Base-by-base conservation (phyloP, 73 alveolate species). In the Blepharisma japonicum region DNA sequence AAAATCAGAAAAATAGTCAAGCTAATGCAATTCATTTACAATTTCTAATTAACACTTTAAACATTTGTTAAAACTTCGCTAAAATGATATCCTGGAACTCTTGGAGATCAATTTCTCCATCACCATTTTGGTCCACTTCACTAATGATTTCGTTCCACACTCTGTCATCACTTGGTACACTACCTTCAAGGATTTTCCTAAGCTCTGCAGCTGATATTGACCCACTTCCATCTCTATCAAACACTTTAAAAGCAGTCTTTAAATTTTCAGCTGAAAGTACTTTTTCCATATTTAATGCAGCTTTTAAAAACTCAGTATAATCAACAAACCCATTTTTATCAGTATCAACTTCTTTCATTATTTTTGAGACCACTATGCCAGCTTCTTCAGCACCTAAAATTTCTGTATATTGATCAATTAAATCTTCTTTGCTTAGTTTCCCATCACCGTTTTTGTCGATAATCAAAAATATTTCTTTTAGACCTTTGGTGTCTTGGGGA, bases 371-470 rank as follows among this genome's bases (percentile, higher is more conserved):
- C 18, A 2, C 47, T 61, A 0, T 39, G 46, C 18, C 47, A 8
- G 39, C 74, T 61, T 61, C 49, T 14, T 9, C 23, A 9, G 14
- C 38, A 9, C 46, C 46, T 9, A 61, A 14, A 61, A 9, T 61
- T 20, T 61, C 23, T 25, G 39, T 18, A 61, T 23, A 82, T 8
- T 82, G 87, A 6, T 77, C 82, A 6, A 82, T 47, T 18, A 86
- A 77, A 47, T 89, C 96, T 6, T 82, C 93, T 71, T 72, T 81
- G 70, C 83, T 67, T 6, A 89, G 53, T 68, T 77, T 89, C 38
- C 96, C 96, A 78, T 86, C 91, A 11, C 85, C 77, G 72, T 89
- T 85, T 7, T 49, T 77, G 68, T 88, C 95, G n/a, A 88, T 54
- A 4, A 74, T 77, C 45, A 50, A 49, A 53, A 86, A 86, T 4